A percentile compares a stretch with the other conserved stretches of the same genome.
Evolutionary conservation across 73 alveolate species (phyloP).

Genomic region (Paramecium pentaurelia): DNA sequence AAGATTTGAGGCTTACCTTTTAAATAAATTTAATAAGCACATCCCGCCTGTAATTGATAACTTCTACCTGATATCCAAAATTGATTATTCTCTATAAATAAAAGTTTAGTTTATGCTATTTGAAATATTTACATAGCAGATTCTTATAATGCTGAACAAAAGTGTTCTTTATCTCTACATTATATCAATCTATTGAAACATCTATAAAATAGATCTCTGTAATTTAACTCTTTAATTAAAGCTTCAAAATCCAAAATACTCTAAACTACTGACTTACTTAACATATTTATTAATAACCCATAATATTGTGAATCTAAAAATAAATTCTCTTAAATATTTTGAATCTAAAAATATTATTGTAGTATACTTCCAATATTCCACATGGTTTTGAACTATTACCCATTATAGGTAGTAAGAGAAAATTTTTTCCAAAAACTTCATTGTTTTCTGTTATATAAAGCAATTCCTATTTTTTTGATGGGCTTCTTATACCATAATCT

Average conservation of each 20-base stretch:
- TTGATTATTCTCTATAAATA: neutral
- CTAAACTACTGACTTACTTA: slow-evolving; percentile 13
- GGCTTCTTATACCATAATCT: slow-evolving; percentile 1
- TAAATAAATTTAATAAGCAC: neutral
- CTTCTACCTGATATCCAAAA: neutral
- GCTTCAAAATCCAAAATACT: slow-evolving; percentile 44
- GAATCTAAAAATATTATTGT: neutral
- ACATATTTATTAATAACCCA: slow-evolving; percentile 31
- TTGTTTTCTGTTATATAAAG: neutral
- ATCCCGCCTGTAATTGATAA: neutral
- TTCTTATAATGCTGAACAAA: neutral
- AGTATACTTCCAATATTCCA: slow-evolving; percentile 27
- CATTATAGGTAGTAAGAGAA: slow-evolving; percentile 3
- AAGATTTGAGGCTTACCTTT: neutral
- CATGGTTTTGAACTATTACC: slow-evolving; percentile 1
- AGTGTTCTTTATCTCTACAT: neutral
- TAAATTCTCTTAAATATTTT: neutral
- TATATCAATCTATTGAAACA: neutral
- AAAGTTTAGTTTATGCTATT: neutral
- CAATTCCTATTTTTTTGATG: slow-evolving; percentile 1
- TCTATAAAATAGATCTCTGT: slow-evolving; percentile 18
- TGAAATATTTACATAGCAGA: neutral
- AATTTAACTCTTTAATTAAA: neutral
- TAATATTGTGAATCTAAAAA: slow-evolving; percentile 8
- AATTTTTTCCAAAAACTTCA: slow-evolving; percentile 1